Percentiles rank a stretch among this genome's conserved stretches.
Conservation (phyloP, 2,329 filamentous ascomycete species). For the Phialemoniopsis sp. region DNA sequence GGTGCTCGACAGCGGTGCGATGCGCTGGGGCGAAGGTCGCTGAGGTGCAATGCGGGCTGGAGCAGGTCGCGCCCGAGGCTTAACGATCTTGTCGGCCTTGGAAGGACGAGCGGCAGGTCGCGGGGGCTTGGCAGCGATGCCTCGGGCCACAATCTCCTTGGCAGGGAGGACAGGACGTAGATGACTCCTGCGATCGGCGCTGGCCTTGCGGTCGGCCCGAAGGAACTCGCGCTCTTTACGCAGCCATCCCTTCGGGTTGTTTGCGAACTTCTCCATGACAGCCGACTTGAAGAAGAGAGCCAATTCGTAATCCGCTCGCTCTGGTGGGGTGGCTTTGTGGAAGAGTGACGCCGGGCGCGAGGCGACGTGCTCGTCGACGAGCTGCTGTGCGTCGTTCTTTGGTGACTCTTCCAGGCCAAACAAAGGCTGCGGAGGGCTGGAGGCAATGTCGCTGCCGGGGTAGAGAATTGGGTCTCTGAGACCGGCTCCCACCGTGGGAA, state of each 20-base stretch:
- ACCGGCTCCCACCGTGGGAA: conserved; percentile 10
- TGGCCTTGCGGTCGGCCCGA: conserved; percentile 39
- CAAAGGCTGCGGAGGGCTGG: conserved; percentile 42
- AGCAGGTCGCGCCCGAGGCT: conserved; percentile 8
- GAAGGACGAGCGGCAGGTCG: conserved; percentile 16
- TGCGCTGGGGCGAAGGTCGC: conserved; percentile 14
- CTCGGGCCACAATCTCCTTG: conserved; percentile 15
- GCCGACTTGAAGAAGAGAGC: conserved; percentile 48
- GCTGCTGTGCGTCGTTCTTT: conserved; percentile 34
- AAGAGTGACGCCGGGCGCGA: conserved; percentile 39
- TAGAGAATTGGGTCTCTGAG: conserved; percentile 56
- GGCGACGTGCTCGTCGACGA: conserved; percentile 47
- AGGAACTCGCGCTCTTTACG: conserved; percentile 46
- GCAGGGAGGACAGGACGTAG: conserved; percentile 36
- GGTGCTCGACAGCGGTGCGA: conserved; percentile 8
- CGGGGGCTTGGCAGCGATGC: conserved; percentile 14
- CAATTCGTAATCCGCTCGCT: conserved; percentile 48
- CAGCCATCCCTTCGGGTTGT: conserved; percentile 43
- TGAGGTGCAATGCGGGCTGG: conserved; percentile 10
- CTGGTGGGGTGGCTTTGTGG: conserved; percentile 38
- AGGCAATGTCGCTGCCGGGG: conserved; percentile 38
- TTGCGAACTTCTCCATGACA: conserved; percentile 39
- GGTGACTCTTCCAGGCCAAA: conserved; percentile 39
- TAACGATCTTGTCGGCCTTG: conserved; percentile 22
- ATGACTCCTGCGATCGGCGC: conserved; percentile 27